Conservation (phyloP, 106 monocot genomes). For the Iris macrosiphon region DNA sequence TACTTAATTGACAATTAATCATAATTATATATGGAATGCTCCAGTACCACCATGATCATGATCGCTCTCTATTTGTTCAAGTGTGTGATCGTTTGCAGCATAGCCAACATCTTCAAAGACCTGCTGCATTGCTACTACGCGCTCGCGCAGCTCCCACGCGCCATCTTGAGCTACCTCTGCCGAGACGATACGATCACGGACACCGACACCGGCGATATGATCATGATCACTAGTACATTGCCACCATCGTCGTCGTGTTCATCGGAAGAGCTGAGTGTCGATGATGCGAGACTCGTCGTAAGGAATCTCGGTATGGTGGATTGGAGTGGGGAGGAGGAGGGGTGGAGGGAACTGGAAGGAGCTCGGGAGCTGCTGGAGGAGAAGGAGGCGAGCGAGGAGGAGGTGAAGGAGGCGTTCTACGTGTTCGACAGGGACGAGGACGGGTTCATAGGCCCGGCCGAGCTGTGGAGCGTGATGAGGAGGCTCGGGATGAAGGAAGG, state of each 20-base stretch:
- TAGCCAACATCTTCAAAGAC: conserved; percentile 3
- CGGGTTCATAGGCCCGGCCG: conserved; percentile 35
- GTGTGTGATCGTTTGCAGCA: neutral
- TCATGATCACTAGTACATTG: neutral
- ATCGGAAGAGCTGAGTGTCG: neutral
- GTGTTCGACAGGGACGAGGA: conserved; percentile 50
- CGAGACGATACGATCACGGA: neutral
- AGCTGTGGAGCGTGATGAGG: conserved; percentile 39
- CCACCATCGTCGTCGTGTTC: neutral
- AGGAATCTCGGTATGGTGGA: conserved; percentile 14
- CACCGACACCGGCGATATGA: neutral
- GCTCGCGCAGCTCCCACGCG: neutral
- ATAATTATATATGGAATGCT: no score
- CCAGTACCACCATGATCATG: no score
- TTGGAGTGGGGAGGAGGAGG: neutral
- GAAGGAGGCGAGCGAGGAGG: conserved; percentile 40
- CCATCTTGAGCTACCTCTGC: neutral
- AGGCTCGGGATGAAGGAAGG: conserved; percentile 27
- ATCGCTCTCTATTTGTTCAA: conserved; percentile 1
- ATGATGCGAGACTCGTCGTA: conserved; percentile 9
- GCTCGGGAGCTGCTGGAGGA: conserved; percentile 33
- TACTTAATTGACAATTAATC: no score
- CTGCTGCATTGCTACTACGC: neutral
- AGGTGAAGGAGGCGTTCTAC: conserved; percentile 41
- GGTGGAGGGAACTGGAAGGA: conserved; percentile 1